A percentile compares a stretch with the other conserved stretches of the same genome.
These are phyloP conservation scores for Pseudogymnoascus sp. DNA, from an alignment of 2,329 filamentous ascomycete genomes.

Conservation along the genomic window DNA sequence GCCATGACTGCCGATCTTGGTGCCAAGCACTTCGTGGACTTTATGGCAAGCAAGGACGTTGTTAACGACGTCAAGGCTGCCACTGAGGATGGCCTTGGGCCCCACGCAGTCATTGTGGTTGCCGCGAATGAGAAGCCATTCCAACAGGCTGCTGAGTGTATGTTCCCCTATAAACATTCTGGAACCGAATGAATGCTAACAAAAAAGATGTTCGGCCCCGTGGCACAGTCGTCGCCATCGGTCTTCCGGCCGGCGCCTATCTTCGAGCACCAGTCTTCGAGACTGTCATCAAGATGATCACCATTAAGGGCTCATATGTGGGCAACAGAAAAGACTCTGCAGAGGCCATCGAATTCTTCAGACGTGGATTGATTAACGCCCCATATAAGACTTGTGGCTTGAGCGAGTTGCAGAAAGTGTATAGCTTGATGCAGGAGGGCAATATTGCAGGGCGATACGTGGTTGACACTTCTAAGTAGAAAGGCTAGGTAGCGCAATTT, in stretches of 20 bases:
- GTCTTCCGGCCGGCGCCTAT: slow-evolving; percentile 72
- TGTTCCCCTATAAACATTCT: not conserved
- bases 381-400: slow-evolving; percentile 82
- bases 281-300: slow-evolving; percentile 83
- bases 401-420: slow-evolving; percentile 71
- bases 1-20: slow-evolving; percentile 64
- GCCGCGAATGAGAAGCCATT: slow-evolving; percentile 88
- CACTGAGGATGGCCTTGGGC: slow-evolving; percentile 76
- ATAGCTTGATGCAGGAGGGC: slow-evolving; percentile 62
- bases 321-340: slow-evolving; percentile 82
- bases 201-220: slow-evolving; percentile 71
- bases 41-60: slow-evolving; percentile 65
- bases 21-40: slow-evolving; percentile 71
- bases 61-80: slow-evolving; percentile 77
- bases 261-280: slow-evolving; percentile 83
- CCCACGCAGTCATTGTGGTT: slow-evolving; percentile 79
- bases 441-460: slow-evolving; percentile 72
- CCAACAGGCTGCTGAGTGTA: slow-evolving; percentile 73
- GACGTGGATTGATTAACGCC: slow-evolving; percentile 75
- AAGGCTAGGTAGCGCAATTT: not conserved
- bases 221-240: slow-evolving; percentile 81
- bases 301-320: slow-evolving; percentile 87
- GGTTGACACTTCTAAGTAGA: slow-evolving; percentile 62
- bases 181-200: slow-evolving; percentile 5
- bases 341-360: slow-evolving; percentile 87